phyloP scores from a whole-genome alignment of 805 yeast genomes.

The Hanseniaspora singularis region DNA sequence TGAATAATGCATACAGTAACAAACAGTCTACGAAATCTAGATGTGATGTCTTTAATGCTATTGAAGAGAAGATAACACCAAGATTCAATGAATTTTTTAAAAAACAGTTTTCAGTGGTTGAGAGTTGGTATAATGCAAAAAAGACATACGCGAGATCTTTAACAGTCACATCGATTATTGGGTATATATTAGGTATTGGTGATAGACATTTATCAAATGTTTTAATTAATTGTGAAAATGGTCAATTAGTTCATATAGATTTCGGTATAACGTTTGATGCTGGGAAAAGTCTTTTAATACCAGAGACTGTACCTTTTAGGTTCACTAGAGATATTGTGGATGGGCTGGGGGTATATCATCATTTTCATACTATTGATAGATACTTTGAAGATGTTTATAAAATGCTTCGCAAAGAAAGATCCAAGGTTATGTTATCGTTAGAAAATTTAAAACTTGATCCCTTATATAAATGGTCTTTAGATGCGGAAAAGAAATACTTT shows the following conservation, averaged over 20 bases:
- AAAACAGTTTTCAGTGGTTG: conserved; percentile 51
- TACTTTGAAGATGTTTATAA: conserved; percentile 63
- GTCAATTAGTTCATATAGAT: conserved; percentile 93
- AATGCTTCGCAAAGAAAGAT: conserved; percentile 52
- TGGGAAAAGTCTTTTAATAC: conserved; percentile 70
- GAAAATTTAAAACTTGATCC: conserved; percentile 90
- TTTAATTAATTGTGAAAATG: conserved; percentile 62
- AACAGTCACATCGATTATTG: conserved; percentile 77
- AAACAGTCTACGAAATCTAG: conserved; percentile 35
- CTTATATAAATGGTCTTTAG: conserved; percentile 77
- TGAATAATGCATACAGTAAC: conserved; percentile 44
- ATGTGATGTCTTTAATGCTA: conserved; percentile 34
- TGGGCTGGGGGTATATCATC: conserved; percentile 84
- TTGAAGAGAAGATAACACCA: conserved; percentile 48
- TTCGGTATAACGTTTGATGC: conserved; percentile 95
- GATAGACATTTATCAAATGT: conserved; percentile 91
- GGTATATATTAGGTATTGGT: conserved; percentile 81
- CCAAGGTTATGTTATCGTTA: conserved; percentile 64
- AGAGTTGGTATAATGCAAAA: conserved; percentile 61
- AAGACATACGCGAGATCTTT: conserved; percentile 60
- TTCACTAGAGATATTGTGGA: conserved; percentile 82
- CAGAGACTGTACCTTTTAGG: conserved; percentile 90
- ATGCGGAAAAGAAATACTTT: conserved; percentile 35
- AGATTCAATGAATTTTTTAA: conserved; percentile 60
- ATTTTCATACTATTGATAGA: conserved; percentile 59